These are phyloP conservation scores for Cryptococcus maquisensis DNA, from an alignment of 1,284 basidiomycete genomes.

Conservation along the genomic window DNA sequence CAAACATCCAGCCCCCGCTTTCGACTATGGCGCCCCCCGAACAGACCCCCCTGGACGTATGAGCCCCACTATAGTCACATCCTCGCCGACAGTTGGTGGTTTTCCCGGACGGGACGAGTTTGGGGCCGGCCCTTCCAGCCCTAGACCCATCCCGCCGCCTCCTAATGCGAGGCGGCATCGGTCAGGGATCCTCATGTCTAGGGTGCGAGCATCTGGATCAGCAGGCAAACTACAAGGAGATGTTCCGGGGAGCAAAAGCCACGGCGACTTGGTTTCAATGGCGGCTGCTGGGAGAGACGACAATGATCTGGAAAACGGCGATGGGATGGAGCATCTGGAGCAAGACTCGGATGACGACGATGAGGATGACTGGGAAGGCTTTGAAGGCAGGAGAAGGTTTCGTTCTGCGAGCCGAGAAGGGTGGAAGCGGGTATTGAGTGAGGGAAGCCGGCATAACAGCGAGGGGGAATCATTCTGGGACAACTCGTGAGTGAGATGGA, in stretches of 20 bases:
- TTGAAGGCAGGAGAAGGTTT: conserved; percentile 3
- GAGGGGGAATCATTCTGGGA: conserved; percentile 31
- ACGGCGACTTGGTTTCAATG: conserved; percentile 28
- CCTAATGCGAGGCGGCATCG: conserved; percentile 40
- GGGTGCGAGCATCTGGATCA: conserved; percentile 30
- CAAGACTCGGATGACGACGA: conserved; percentile 6
- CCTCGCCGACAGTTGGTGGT: not conserved
- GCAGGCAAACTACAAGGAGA: conserved; percentile 10
- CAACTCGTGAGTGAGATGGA: conserved; percentile 35
- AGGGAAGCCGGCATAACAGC: conserved; percentile 23
- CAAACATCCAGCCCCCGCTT: not conserved
- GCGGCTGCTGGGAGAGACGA: conserved; percentile 7
- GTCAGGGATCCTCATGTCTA: conserved; percentile 33
- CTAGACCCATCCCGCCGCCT: conserved; percentile 34
- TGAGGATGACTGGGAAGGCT: not conserved
- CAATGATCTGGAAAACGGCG: conserved; percentile 8
- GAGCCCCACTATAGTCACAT: too few relatives aligned
- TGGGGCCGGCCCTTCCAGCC: conserved; percentile 17
- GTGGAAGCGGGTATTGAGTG: conserved; percentile 27
- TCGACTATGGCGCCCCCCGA: too few relatives aligned
- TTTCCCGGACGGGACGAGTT: not conserved
- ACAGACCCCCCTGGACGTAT: too few relatives aligned
- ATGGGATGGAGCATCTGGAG: conserved; percentile 4
- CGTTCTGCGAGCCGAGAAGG: conserved; percentile 8
- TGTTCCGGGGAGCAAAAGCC: conserved; percentile 32